Evolutionary conservation across 331 rosid genomes (phyloP).

Genomic region (Pyracantha coccinea): DNA sequence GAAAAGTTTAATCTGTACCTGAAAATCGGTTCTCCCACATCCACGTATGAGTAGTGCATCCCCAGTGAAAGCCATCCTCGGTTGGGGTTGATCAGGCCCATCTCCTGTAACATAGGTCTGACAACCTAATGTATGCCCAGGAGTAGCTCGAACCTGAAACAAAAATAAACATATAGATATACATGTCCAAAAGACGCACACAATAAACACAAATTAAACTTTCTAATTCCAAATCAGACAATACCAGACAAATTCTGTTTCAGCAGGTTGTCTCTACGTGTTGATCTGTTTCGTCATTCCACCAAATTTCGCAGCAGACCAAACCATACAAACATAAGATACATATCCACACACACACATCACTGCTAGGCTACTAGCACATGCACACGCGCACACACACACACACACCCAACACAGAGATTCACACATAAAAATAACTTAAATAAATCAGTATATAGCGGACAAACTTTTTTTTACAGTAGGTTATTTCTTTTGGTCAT

Average conservation of each 20-base stretch:
- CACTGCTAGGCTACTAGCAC: no score
- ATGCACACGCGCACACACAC: no score
- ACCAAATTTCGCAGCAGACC: background rate
- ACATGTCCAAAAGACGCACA: background rate
- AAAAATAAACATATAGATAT: background rate
- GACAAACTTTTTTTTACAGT: background rate
- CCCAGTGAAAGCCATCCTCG: conserved; percentile 89
- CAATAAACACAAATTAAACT: background rate
- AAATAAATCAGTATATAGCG: background rate
- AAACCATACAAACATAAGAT: background rate
- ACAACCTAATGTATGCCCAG: conserved; percentile 92
- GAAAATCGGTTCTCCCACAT: conserved; percentile 98
- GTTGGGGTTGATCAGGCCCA: conserved; percentile 65
- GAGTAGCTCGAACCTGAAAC: conserved; percentile 82
- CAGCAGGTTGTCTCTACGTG: background rate
- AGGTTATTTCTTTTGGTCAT: background rate
- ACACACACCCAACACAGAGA: background rate
- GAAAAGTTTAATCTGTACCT: conserved; percentile 31
- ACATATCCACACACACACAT: background rate
- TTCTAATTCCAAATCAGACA: background rate
- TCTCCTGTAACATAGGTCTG: conserved; percentile 91
- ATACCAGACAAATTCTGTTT: background rate
- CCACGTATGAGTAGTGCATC: conserved; percentile 80
- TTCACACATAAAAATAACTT: background rate
- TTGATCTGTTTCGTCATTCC: background rate